These are phyloP conservation scores for Handroanthus guayacan DNA, from an alignment of 257 asterid species.

Conservation along the genomic window DNA sequence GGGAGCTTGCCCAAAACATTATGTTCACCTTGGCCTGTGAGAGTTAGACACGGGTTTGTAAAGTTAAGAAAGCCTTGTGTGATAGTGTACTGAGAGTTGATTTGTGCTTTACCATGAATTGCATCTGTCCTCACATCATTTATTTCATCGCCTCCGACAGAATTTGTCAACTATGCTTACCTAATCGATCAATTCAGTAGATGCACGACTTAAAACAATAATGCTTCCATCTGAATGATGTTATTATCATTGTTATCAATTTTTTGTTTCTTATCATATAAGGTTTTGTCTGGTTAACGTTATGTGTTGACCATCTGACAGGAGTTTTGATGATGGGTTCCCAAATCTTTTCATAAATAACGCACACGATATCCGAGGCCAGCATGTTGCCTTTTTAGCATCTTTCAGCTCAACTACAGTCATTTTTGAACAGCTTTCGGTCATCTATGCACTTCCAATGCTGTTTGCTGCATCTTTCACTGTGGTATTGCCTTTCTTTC, in stretches of 20 bases:
- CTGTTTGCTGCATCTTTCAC: slow-evolving; percentile 74
- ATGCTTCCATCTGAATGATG: neutral
- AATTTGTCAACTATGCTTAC: neutral
- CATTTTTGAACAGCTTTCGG: slow-evolving; percentile 80
- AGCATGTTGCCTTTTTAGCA: slow-evolving; percentile 75
- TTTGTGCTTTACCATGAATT: neutral
- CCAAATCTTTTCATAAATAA: slow-evolving; percentile 76
- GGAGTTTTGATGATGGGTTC: slow-evolving; percentile 81
- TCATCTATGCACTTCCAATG: slow-evolving; percentile 81
- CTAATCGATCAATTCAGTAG: neutral
- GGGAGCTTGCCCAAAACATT: neutral
- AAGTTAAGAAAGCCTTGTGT: neutral
- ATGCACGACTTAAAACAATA: neutral
- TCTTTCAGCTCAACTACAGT: slow-evolving; percentile 78
- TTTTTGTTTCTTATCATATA: too few relatives aligned
- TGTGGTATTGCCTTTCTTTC: slow-evolving; percentile 71
- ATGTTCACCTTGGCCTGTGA: neutral
- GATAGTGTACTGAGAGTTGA: neutral
- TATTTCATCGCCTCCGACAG: neutral
- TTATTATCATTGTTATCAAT: too few relatives aligned
- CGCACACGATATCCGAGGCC: slow-evolving; percentile 75
- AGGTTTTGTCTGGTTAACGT: neutral
- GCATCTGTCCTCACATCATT: neutral
- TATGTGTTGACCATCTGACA: slow-evolving; percentile 31
- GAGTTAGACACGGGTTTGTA: neutral